Conservation (phyloP, 305 asterid species). For the Caryopteris hybrid region DNA sequence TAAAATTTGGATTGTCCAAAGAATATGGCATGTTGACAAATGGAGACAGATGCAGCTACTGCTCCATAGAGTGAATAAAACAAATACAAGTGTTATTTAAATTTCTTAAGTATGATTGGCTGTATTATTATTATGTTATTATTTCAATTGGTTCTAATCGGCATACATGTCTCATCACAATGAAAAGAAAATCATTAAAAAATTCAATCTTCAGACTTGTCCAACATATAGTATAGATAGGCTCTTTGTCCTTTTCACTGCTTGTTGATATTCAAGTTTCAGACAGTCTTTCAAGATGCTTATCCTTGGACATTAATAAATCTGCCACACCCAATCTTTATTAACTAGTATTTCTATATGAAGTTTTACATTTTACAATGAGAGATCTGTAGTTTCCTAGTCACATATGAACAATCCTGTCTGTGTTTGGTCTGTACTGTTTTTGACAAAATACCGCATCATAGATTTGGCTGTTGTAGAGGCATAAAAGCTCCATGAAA, state of each 20-base stretch:
- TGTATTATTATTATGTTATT: not conserved
- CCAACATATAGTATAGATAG: not conserved
- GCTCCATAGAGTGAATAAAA: not conserved
- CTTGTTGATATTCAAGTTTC: not conserved
- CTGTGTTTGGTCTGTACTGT: not conserved
- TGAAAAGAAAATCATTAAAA: not conserved
- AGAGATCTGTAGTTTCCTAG: not conserved
- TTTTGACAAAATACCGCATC: not conserved
- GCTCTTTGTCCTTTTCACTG: not conserved
- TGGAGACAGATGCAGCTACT: conserved; percentile 2
- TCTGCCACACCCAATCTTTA: not conserved
- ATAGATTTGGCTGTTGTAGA: not conserved
- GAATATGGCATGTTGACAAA: conserved; percentile 14
- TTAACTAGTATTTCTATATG: not conserved
- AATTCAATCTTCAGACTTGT: not conserved
- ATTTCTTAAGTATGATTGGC: not conserved
- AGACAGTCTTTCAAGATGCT: not conserved
- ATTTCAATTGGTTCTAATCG: not conserved
- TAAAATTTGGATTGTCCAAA: not conserved
- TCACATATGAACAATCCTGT: not conserved
- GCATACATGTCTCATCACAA: not conserved
- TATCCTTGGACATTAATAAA: not conserved
- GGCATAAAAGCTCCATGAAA: conserved; percentile 55
- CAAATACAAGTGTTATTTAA: not conserved
- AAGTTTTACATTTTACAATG: not conserved